A percentile compares a stretch with the other conserved stretches of the same genome.
Evolutionary conservation across 106 monocot genomes (phyloP).

Genomic region (Phalaenopsis aphrodite): DNA sequence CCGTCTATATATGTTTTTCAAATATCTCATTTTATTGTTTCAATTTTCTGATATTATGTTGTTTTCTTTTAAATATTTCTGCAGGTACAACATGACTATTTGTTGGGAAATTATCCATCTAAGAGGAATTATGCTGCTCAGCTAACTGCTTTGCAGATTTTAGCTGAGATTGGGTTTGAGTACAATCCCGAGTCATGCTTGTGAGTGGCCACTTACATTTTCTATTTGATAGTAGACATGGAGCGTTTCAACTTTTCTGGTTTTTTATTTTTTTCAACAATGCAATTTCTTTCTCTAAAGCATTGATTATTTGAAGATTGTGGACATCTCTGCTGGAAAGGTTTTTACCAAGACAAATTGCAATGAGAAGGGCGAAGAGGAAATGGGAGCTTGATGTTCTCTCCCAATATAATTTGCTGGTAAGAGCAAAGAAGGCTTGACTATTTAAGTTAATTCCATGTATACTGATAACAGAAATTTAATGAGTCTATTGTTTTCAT

Average conservation of each 20-base stretch:
- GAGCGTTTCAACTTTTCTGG: neutral
- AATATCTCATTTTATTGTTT: neutral
- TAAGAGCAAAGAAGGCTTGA: constrained; percentile 13
- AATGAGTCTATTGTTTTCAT: neutral
- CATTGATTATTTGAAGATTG: constrained; percentile 33
- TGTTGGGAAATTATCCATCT: constrained; percentile 91
- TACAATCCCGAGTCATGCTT: constrained; percentile 68
- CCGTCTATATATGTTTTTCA: neutral
- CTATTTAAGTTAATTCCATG: neutral
- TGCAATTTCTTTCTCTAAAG: neutral
- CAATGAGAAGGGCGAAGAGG: constrained; percentile 67
- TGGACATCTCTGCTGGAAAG: constrained; percentile 91
- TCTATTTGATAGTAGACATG: neutral
- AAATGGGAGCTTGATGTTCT: constrained; percentile 93
- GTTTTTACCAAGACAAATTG: constrained; percentile 87
- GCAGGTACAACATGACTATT: constrained; percentile 96
- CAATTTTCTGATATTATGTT: neutral
- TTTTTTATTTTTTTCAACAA: neutral
- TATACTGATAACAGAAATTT: neutral
- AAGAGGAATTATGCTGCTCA: constrained; percentile 88
- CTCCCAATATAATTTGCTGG: constrained; percentile 66
- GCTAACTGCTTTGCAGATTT: constrained; percentile 80
- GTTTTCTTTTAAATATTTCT: constrained; percentile 5
- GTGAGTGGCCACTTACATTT: constrained; percentile 38
- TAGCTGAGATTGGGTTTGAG: constrained; percentile 74